Conservation (phyloP, 345 rosid species). For the Euphorbia tirucalli region DNA sequence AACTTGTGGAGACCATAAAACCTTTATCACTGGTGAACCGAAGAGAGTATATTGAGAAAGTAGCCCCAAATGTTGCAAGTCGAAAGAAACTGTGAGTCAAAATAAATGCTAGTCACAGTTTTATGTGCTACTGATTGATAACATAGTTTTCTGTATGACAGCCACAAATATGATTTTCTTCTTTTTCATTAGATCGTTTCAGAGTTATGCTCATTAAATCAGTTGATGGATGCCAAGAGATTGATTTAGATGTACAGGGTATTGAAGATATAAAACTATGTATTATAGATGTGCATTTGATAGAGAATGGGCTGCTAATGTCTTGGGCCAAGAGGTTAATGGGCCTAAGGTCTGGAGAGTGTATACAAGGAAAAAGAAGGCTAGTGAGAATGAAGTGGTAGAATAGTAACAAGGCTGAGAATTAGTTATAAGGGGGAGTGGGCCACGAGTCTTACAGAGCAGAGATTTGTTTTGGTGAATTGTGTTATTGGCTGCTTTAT, state of each 20-base stretch:
- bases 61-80: slow-evolving; percentile 65
- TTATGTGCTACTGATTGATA: background rate
- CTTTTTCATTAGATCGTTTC: background rate
- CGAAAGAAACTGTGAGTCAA: slow-evolving; percentile 65
- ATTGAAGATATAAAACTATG: background rate
- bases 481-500: too few relatives aligned
- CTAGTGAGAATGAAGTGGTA: too few relatives aligned
- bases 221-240: background rate
- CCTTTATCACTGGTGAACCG: slow-evolving; percentile 71
- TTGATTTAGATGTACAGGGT: background rate
- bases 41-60: slow-evolving; percentile 45
- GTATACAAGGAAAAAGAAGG: too few relatives aligned
- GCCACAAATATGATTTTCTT: background rate
- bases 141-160: background rate
- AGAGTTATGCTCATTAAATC: background rate
- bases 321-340: too few relatives aligned
- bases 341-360: too few relatives aligned
- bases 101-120: background rate
- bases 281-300: too few relatives aligned
- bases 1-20: slow-evolving; percentile 62
- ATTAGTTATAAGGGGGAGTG: too few relatives aligned
- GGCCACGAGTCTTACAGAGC: too few relatives aligned
- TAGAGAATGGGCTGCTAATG: too few relatives aligned
- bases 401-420: too few relatives aligned
- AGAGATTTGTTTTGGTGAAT: too few relatives aligned